phyloP scores from a whole-genome alignment of 1,284 basidiomycete species.

The Ceratobasidium sp. region DNA sequence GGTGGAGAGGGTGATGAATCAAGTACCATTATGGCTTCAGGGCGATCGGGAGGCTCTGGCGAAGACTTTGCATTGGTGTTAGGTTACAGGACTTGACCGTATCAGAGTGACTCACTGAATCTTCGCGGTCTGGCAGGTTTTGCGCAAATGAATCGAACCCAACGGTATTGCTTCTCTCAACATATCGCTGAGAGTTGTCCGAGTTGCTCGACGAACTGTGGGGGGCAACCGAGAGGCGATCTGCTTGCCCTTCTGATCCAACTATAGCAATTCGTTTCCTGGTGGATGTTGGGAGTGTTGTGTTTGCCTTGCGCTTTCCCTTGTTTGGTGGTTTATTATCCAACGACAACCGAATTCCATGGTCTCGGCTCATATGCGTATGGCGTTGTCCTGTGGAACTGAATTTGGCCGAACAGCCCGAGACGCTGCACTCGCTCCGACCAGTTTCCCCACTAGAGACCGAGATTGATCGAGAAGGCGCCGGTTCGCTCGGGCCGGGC shows the following conservation, averaged over 20 bases:
- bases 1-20: conserved; percentile 11
- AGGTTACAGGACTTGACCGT: not conserved
- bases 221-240: not conserved
- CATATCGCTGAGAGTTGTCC: not conserved
- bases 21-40: not conserved
- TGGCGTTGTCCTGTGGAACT: conserved; percentile 2
- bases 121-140: conserved; percentile 1
- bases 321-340: not conserved
- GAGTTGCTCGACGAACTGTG: not conserved
- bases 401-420: conserved; percentile 6
- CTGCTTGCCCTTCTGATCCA: no score
- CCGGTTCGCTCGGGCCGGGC: not conserved
- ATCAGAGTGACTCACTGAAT: not conserved
- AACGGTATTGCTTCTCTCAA: conserved; percentile 11
- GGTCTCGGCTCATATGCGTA: conserved; percentile 36
- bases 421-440: conserved; percentile 10
- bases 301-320: conserved; percentile 27
- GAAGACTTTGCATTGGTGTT: not conserved
- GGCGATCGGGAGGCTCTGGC: not conserved
- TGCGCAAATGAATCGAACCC: conserved; percentile 28
- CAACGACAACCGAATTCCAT: conserved; percentile 15
- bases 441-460: not conserved
- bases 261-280: not conserved
- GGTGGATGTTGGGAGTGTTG: not conserved
- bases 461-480: not conserved